Conservation (phyloP, 1,139 yeast species). For the Yamadazyma friedrichii region DNA sequence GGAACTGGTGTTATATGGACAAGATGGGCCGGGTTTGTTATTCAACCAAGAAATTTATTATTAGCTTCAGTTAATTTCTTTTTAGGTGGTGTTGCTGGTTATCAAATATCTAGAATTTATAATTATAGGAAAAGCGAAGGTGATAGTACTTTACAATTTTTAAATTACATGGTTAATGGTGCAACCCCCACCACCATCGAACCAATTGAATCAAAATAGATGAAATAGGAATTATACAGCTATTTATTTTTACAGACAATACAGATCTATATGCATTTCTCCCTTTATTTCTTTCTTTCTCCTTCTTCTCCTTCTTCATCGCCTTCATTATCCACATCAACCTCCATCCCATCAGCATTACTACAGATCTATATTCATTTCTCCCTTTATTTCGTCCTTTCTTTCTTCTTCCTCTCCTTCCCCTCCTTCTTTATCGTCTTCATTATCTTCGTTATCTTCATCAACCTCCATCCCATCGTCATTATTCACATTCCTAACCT, state of each 20-base stretch:
- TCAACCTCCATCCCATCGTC: slow-evolving; percentile 14
- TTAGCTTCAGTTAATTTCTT: slow-evolving; percentile 94
- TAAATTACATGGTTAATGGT: slow-evolving; percentile 58
- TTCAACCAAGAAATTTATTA: slow-evolving; percentile 81
- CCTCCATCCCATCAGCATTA: too few relatives aligned
- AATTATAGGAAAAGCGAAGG: slow-evolving; percentile 55
- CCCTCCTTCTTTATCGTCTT: slow-evolving; percentile 7
- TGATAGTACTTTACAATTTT: slow-evolving; percentile 52
- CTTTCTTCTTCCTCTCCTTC: slow-evolving; percentile 19
- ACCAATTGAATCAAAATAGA: too few relatives aligned
- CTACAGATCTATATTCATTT: slow-evolving; percentile 1
- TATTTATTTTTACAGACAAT: too few relatives aligned
- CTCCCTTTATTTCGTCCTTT: slow-evolving; percentile 7
- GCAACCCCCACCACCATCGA: slow-evolving; percentile 5
- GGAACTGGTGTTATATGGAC: slow-evolving; percentile 98
- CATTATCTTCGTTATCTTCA: slow-evolving; percentile 10
- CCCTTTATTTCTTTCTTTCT: slow-evolving; percentile 7
- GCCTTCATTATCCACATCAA: too few relatives aligned
- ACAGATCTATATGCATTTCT: slow-evolving; percentile 1
- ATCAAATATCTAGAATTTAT: slow-evolving; percentile 71
- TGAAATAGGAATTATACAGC: too few relatives aligned
- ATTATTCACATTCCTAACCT: slow-evolving; percentile 25
- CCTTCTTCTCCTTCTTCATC: slow-evolving; percentile 12
- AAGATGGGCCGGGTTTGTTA: slow-evolving; percentile 91
- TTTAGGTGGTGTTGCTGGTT: slow-evolving; percentile 86